Conservation (phyloP, 1,139 yeast species). For the Taphrina sp. region DNA sequence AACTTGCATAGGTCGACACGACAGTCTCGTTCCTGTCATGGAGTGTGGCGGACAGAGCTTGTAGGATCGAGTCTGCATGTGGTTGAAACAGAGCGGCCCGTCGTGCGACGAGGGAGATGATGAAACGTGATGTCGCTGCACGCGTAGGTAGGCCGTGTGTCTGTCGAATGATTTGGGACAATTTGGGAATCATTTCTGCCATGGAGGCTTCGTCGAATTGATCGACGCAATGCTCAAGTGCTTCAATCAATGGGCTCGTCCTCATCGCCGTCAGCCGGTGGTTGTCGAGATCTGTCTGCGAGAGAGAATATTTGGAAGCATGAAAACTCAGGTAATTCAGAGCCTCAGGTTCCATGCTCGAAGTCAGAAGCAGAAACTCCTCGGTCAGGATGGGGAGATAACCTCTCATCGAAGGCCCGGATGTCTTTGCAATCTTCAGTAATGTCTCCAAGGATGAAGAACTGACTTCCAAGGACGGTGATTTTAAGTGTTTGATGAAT, state of each 20-base stretch:
- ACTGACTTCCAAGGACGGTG: conserved; percentile 83
- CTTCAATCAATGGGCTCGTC: conserved; percentile 84
- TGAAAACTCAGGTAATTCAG: conserved; percentile 81
- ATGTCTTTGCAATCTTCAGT: conserved; percentile 63
- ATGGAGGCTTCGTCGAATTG: conserved; percentile 55
- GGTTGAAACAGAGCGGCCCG: conserved; percentile 58
- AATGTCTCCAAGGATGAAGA: conserved; percentile 73
- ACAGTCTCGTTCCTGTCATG: conserved; percentile 71
- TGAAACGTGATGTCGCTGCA: conserved; percentile 77
- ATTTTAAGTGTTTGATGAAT: conserved; percentile 68
- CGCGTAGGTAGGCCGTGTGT: conserved; percentile 91
- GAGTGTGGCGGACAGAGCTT: conserved; percentile 59
- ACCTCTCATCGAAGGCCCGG: conserved; percentile 60
- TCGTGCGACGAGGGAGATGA: conserved; percentile 62
- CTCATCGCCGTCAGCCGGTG: conserved; percentile 72
- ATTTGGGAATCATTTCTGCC: conserved; percentile 52
- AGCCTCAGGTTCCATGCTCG: conserved; percentile 88
- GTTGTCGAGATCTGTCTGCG: conserved; percentile 53
- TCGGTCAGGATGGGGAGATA: conserved; percentile 69
- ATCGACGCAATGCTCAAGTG: conserved; percentile 69
- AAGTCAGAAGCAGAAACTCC: conserved; percentile 68
- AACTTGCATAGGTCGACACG: conserved; percentile 70
- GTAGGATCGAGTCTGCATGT: conserved; percentile 62
- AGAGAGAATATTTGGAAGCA: conserved; percentile 81
- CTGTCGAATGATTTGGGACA: conserved; percentile 49